Base-by-base conservation (phyloP, 2,329 filamentous ascomycete genomes). In the Neonectria punicea region DNA sequence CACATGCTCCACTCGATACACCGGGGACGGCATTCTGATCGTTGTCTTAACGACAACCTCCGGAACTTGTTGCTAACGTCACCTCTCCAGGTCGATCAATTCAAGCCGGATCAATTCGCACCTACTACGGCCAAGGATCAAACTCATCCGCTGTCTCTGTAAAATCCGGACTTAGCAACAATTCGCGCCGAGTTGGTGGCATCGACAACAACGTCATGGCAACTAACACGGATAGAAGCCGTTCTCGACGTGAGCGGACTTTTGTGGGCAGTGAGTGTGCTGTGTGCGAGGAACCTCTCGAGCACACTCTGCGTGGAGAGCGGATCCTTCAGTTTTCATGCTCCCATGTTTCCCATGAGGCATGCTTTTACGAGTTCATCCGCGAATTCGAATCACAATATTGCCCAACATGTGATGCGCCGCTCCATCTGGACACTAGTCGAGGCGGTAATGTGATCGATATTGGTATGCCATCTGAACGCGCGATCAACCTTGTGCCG, bases 311-410 rank as follows among this genome's bases (percentile, higher is more conserved):
- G 51, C 92, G 93, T 55, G 96, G 96, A 65, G 96, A 99, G 82
- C 90, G 94, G 71, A 94, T 99, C 67, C 84, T 99, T 58, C 96
- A 98, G 78, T 96, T 99, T 75, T 97, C 94, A 6, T 99, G 96
- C 80, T 89, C 91, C n/a, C 96, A 99, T 80, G 95, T 99, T 65
- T 94, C 95, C 11, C 96, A 99, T 78, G 96, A 98, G 80, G 96
- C 95, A 39, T 99, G 96, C 81, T 98, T 99, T 78, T 98, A 98
- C 82, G 96, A 99, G 80, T 98, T 97, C 77, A 97, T 99, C 74
- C 92, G 93, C 75, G 95, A 98, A 76, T 92, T 95, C 64, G 94
- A 98, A 72, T 93, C 93, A 58, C 94, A 98, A 75, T 94, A 93
- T 75, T 99, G 96, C 80, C 96, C 96, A 30, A 92, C 93, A 70